Conservation (phyloP, 331 rosid genomes). For the Dryas integrifolia region DNA sequence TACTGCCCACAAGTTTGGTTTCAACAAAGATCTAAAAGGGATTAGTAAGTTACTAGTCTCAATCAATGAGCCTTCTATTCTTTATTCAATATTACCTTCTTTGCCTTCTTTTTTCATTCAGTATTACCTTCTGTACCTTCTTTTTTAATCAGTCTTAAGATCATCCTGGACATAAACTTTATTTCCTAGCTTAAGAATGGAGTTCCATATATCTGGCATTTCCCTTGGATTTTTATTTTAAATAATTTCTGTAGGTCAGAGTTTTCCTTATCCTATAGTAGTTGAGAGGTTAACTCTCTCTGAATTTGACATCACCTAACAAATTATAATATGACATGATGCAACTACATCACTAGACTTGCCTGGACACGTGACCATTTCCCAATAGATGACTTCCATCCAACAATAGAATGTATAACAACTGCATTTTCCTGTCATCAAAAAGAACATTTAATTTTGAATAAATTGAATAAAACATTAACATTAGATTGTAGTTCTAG, state of each 20-base stretch:
- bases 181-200: not conserved
- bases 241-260: not conserved
- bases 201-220: not conserved
- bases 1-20: not conserved
- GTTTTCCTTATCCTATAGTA: not conserved
- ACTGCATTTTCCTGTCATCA: slow-evolving; percentile 47
- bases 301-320: not conserved
- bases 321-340: not conserved
- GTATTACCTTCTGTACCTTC: not conserved
- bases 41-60: not conserved
- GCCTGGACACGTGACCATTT: slow-evolving; percentile 59
- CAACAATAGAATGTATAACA: slow-evolving; percentile 43
- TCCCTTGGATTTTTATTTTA: not conserved
- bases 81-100: too few relatives aligned
- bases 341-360: slow-evolving; percentile 26
- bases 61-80: not conserved
- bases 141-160: not conserved
- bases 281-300: not conserved
- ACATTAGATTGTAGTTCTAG: not conserved
- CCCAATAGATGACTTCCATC: slow-evolving; percentile 53
- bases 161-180: not conserved
- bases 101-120: too few relatives aligned
- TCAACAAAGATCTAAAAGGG: too few relatives aligned
- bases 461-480: not conserved
- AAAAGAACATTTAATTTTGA: not conserved